Percentiles rank a stretch among this genome's conserved stretches.
Evolutionary conservation across 2,329 filamentous ascomycete species (phyloP).

Genomic region (Arthrobotrys sphaeroides): DNA sequence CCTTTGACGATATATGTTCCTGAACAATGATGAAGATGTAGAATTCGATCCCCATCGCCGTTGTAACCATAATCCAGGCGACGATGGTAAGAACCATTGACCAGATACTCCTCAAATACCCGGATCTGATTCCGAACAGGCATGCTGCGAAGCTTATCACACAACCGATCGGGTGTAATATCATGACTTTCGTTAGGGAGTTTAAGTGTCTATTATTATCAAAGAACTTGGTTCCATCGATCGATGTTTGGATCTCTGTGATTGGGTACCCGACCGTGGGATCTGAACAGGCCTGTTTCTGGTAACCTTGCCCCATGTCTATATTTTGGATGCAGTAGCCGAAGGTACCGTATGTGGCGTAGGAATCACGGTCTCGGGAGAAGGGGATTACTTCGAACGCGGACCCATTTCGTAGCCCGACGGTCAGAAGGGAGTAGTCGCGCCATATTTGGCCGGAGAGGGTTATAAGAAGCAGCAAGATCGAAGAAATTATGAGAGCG

Average conservation of each 20-base stretch:
- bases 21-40: conserved; percentile 32
- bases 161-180: conserved; percentile 29
- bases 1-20: conserved; percentile 26
- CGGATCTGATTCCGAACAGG: conserved; percentile 30
- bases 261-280: conserved; percentile 39
- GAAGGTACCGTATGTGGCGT: conserved; percentile 45
- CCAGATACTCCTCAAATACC: conserved; percentile 17
- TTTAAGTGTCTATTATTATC: conserved; percentile 33
- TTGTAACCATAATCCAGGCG: conserved; percentile 1
- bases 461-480: conserved; percentile 22
- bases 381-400: conserved; percentile 32
- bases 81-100: conserved; percentile 19
- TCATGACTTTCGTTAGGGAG: conserved; percentile 44
- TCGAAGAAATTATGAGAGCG: background rate
- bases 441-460: conserved; percentile 48
- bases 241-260: conserved; percentile 35
- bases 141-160: conserved; percentile 22
- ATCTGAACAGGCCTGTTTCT: conserved; percentile 37
- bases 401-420: conserved; percentile 30
- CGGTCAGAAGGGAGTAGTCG: conserved; percentile 32
- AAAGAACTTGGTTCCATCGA: conserved; percentile 45
- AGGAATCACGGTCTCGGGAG: conserved; percentile 42
- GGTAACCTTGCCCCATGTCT: conserved; percentile 36
- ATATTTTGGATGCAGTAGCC: conserved; percentile 51
- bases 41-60: conserved; percentile 37